Evolutionary conservation across 352 stramenopile genomes (phyloP).

Genomic region (Phytophthora idaei): DNA sequence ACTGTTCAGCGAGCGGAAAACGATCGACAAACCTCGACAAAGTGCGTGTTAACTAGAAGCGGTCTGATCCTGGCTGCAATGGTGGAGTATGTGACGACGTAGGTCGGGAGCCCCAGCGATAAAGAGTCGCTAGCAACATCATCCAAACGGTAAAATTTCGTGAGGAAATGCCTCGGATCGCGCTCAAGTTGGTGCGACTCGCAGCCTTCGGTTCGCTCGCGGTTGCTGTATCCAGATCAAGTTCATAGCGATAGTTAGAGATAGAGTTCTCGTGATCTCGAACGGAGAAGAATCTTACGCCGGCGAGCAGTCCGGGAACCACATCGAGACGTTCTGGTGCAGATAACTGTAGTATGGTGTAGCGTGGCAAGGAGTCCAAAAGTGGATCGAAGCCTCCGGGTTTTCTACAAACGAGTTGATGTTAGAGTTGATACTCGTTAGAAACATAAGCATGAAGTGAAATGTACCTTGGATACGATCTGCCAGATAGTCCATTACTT

Average conservation of each 20-base stretch:
- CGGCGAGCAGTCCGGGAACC: conserved; percentile 87
- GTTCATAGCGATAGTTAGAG: conserved; percentile 5
- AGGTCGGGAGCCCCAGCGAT: conserved; percentile 53
- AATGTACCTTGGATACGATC: conserved; percentile 55
- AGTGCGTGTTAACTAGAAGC: conserved; percentile 51
- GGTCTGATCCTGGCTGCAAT: conserved; percentile 51
- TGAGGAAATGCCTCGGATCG: conserved; percentile 57
- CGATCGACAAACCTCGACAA: conserved; percentile 48
- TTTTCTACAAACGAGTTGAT: conserved; percentile 27
- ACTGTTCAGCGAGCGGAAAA: neutral
- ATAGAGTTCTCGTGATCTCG: neutral
- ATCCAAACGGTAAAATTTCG: conserved; percentile 57
- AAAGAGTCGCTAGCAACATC: conserved; percentile 21
- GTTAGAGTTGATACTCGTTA: neutral
- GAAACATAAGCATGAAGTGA: neutral
- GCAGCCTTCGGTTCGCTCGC: conserved; percentile 56
- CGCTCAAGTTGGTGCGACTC: conserved; percentile 73
- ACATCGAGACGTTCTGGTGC: conserved; percentile 84
- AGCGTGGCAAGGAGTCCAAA: conserved; percentile 86
- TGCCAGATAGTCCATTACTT: conserved; percentile 85
- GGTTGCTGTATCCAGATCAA: conserved; percentile 49
- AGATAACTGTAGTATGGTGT: conserved; percentile 90
- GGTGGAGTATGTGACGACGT: conserved; percentile 71
- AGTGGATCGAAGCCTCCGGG: conserved; percentile 68
- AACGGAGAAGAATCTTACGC: conserved; percentile 41